Conservation (phyloP, 2,329 filamentous ascomycete genomes). For the Colletotrichum paranaense region DNA sequence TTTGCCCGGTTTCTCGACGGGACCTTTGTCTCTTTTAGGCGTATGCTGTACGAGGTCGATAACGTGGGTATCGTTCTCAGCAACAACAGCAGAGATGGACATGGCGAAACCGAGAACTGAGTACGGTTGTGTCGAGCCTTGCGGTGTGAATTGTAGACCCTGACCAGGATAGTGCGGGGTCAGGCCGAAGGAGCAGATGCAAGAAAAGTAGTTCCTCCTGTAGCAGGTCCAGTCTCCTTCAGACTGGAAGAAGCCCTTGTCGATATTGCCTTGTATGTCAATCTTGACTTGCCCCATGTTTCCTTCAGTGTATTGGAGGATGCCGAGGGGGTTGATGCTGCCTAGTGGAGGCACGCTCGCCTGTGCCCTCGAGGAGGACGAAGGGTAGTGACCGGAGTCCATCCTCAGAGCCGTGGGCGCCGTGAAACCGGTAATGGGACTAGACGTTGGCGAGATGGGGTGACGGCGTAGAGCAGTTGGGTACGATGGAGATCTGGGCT, state of each 20-base stretch:
- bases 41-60: slow-evolving; percentile 93
- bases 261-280: slow-evolving; percentile 82
- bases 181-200: slow-evolving; percentile 82
- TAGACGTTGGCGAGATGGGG: slow-evolving; percentile 65
- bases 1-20: slow-evolving; percentile 78
- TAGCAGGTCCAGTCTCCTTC: slow-evolving; percentile 94
- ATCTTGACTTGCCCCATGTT: slow-evolving; percentile 67
- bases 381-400: slow-evolving; percentile 47
- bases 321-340: slow-evolving; percentile 63
- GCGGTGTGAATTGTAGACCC: slow-evolving; percentile 63
- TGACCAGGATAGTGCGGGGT: slow-evolving; percentile 63
- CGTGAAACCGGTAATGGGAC: slow-evolving; percentile 46
- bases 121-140: slow-evolving; percentile 65
- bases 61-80: slow-evolving; percentile 78
- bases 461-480: slow-evolving; percentile 58
- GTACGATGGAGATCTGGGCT: slow-evolving; percentile 64
- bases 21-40: slow-evolving; percentile 90
- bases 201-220: slow-evolving; percentile 89
- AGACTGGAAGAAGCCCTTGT: slow-evolving; percentile 87
- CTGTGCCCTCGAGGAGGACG: slow-evolving; percentile 46
- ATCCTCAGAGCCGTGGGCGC: slow-evolving; percentile 28
- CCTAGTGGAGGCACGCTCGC: slow-evolving; percentile 65
- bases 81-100: slow-evolving; percentile 85
- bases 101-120: slow-evolving; percentile 82
- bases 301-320: slow-evolving; percentile 69